A percentile compares a stretch with the other conserved stretches of the same genome.
phyloP scores from a whole-genome alignment of 1,139 yeast genomes.

The Nematodospora anomalae region DNA sequence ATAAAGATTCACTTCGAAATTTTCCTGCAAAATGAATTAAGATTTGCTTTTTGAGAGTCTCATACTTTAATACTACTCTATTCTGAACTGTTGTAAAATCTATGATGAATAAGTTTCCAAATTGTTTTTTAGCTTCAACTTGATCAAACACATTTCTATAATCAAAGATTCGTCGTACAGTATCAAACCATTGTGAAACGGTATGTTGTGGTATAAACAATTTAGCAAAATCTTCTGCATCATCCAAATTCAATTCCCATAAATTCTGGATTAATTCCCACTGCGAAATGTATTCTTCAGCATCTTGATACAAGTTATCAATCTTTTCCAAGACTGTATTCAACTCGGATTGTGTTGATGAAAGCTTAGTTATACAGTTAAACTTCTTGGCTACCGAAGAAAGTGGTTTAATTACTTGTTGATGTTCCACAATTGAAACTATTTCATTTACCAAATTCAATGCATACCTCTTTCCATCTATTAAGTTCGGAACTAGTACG shows the following conservation, averaged over 20 bases:
- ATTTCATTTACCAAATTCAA: constrained; percentile 15
- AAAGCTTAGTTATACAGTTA: constrained; percentile 1
- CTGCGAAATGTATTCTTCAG: constrained; percentile 35
- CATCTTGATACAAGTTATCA: constrained; percentile 23
- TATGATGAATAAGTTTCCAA: constrained; percentile 43
- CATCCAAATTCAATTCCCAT: constrained; percentile 48
- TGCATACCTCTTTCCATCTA: constrained; percentile 20
- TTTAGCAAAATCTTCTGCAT: constrained; percentile 21
- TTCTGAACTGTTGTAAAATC: constrained; percentile 56
- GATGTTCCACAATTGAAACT: constrained; percentile 17
- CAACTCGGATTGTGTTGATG: constrained; percentile 1
- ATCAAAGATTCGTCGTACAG: constrained; percentile 45
- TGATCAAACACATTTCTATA: constrained; percentile 55
- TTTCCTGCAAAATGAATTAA: constrained; percentile 43
- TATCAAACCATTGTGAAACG: constrained; percentile 21
- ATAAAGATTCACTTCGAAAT: constrained; percentile 20
- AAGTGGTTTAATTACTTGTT: constrained; percentile 9
- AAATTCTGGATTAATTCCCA: constrained; percentile 62
- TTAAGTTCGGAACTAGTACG: constrained; percentile 32
- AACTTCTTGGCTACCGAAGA: constrained; percentile 3
- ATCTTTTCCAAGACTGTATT: constrained; percentile 17
- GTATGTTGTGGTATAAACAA: constrained; percentile 26
- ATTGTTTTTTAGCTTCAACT: constrained; percentile 27
- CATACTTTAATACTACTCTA: constrained; percentile 55
- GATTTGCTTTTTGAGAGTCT: constrained; percentile 54